Evolutionary conservation across 257 asterid genomes (phyloP).

Genomic region (Mentha longifolia): DNA sequence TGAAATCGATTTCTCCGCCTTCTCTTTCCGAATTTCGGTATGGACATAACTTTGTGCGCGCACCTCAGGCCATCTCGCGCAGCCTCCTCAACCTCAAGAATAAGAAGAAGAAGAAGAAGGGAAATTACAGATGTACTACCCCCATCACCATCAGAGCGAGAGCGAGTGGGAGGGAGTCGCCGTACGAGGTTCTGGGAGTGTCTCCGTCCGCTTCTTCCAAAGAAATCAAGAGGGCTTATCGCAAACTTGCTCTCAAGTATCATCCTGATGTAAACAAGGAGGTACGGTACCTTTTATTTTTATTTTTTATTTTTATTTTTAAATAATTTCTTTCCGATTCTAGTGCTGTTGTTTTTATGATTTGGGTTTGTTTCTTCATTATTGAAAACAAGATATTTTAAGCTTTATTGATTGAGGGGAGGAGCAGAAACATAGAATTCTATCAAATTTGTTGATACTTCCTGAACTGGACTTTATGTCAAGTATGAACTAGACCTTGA

Average conservation of each 20-base stretch:
- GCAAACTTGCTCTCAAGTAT: constrained; percentile 88
- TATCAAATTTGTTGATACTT: background rate
- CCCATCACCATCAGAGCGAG: constrained; percentile 57
- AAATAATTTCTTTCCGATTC: constrained; percentile 22
- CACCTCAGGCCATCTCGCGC: constrained; percentile 35
- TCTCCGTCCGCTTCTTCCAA: constrained; percentile 70
- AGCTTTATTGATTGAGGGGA: background rate
- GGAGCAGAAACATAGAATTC: background rate
- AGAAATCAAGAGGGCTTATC: constrained; percentile 87
- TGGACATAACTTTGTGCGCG: constrained; percentile 37
- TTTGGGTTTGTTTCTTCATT: background rate
- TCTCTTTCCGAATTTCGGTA: constrained; percentile 44
- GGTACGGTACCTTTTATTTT: constrained; percentile 56
- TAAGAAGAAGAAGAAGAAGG: constrained; percentile 33
- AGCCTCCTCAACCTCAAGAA: too few species aligned
- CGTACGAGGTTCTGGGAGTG: constrained; percentile 84
- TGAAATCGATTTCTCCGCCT: constrained; percentile 23
- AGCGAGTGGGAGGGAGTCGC: constrained; percentile 74
- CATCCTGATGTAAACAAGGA: constrained; percentile 96
- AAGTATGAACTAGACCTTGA: too few species aligned
- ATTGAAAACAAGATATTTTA: background rate
- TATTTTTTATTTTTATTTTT: too few species aligned
- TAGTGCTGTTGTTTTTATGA: background rate
- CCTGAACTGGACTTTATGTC: background rate
- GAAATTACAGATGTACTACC: constrained; percentile 40